Percentiles rank a stretch among this genome's conserved stretches.
phyloP scores from a whole-genome alignment of 352 stramenopile genomes.

The Globisporangium nodosum region DNA sequence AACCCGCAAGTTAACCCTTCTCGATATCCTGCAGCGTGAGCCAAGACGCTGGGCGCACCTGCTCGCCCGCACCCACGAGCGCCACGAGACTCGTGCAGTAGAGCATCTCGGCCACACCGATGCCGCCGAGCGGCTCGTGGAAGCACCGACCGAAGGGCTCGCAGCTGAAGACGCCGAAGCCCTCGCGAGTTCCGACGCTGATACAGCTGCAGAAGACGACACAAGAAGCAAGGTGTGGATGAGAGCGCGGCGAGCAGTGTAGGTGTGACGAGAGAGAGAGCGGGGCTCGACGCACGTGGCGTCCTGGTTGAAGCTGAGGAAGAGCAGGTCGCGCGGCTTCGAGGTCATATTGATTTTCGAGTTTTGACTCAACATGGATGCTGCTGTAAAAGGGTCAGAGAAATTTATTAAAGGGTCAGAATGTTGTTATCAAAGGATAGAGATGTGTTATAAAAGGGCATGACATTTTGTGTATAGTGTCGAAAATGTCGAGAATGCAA shows the following conservation, averaged over 20 bases:
- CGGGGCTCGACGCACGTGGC: slow-evolving; percentile 52
- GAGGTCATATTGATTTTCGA: no score
- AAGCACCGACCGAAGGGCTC: slow-evolving; percentile 90
- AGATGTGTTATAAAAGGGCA: no score
- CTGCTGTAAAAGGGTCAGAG: no score
- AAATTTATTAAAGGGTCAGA: no score
- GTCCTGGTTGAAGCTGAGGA: slow-evolving; percentile 91
- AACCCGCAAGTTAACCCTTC: no score
- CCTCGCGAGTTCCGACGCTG: slow-evolving; percentile 81
- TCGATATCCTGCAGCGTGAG: no score
- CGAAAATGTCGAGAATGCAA: no score
- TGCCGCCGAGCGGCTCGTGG: slow-evolving; percentile 81
- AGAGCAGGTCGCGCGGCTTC: slow-evolving; percentile 58
- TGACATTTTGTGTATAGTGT: no score
- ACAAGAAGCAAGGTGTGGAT: neutral
- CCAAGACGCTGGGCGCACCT: slow-evolving; percentile 27
- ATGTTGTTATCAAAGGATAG: no score
- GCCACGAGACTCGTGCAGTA: slow-evolving; percentile 92
- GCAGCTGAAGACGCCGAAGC: slow-evolving; percentile 91
- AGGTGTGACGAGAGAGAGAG: neutral
- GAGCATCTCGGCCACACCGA: slow-evolving; percentile 90
- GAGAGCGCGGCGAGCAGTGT: neutral
- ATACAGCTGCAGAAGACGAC: slow-evolving; percentile 61
- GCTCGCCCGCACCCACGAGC: slow-evolving; percentile 86
- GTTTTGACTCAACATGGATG: no score